phyloP scores from a whole-genome alignment of 768 basidiomycete species.

The Rhodotorula toruloides region DNA sequence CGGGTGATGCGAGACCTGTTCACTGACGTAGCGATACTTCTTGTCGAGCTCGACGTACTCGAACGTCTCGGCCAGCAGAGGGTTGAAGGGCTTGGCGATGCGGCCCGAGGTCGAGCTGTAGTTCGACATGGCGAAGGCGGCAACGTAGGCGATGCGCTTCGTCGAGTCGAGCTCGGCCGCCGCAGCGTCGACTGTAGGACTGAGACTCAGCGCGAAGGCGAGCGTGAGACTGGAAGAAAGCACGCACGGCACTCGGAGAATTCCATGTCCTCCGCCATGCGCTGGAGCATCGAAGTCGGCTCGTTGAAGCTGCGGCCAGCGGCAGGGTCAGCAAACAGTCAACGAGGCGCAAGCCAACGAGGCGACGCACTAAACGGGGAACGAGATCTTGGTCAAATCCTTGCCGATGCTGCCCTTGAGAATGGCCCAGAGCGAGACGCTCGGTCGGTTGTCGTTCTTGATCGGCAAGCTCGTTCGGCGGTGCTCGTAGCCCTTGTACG shows the following conservation, averaged over 20 bases:
- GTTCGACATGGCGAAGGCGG: constrained; percentile 96
- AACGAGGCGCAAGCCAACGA: neutral
- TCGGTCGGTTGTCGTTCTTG: constrained; percentile 69
- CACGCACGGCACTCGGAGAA: constrained; percentile 81
- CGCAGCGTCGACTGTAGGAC: constrained; percentile 63
- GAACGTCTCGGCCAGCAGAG: constrained; percentile 90
- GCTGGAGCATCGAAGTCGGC: constrained; percentile 88
- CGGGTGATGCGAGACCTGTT: constrained; percentile 68
- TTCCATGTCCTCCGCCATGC: constrained; percentile 98
- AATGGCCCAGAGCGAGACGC: constrained; percentile 79
- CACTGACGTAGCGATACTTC: constrained; percentile 85
- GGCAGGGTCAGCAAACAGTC: neutral
- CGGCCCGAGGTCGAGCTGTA: constrained; percentile 93
- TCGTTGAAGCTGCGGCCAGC: constrained; percentile 50
- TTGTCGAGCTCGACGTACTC: constrained; percentile 84
- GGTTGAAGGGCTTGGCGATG: constrained; percentile 96
- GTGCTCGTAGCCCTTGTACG: constrained; percentile 65
- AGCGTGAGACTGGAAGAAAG: neutral
- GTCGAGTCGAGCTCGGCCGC: constrained; percentile 68
- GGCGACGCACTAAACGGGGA: constrained; percentile 87
- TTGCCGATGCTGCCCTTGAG: constrained; percentile 93
- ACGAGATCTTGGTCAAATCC: constrained; percentile 90
- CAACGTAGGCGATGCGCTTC: constrained; percentile 81
- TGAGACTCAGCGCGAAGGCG: neutral
- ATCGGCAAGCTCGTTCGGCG: constrained; percentile 61